Evolutionary conservation across 2,329 filamentous ascomycete genomes (phyloP).

Genomic region (Hypoxylon sp.): DNA sequence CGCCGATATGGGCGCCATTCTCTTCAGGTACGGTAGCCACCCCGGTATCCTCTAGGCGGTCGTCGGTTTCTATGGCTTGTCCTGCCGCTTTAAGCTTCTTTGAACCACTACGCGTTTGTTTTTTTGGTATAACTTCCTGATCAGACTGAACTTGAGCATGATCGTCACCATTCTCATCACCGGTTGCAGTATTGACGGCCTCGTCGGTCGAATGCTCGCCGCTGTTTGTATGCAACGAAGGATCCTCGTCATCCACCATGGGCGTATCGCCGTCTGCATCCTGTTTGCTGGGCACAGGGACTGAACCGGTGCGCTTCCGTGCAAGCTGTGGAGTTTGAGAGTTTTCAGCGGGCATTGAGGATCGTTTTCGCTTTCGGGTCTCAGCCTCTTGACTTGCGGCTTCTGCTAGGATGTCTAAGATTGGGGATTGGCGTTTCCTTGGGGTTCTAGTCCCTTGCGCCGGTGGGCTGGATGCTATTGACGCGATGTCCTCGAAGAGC

Average conservation of each 20-base stretch:
- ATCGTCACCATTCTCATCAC: conserved; percentile 38
- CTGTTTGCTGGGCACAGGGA: conserved; percentile 39
- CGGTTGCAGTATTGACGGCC: conserved; percentile 32
- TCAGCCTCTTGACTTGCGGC: conserved; percentile 46
- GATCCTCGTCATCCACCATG: conserved; percentile 49
- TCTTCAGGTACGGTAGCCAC: conserved; percentile 49
- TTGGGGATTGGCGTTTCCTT: conserved; percentile 43
- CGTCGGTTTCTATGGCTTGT: conserved; percentile 31
- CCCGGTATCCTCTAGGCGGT: conserved; percentile 44
- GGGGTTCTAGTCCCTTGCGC: conserved; percentile 36
- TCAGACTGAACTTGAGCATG: conserved; percentile 37
- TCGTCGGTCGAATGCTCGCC: conserved; percentile 48
- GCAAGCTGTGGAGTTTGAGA: conserved; percentile 34
- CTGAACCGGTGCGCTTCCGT: conserved; percentile 42
- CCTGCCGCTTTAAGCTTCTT: conserved; percentile 47
- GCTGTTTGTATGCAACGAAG: conserved; percentile 43
- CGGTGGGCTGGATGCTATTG: conserved; percentile 48
- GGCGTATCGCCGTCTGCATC: conserved; percentile 46
- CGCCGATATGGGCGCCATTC: conserved; percentile 58
- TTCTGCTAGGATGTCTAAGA: conserved; percentile 45
- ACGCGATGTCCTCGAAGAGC: conserved; percentile 46
- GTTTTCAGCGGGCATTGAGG: conserved; percentile 41
- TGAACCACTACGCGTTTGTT: conserved; percentile 48
- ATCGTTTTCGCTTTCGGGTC: conserved; percentile 48
- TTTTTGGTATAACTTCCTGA: conserved; percentile 38